Percentiles rank a stretch among this genome's conserved stretches.
Evolutionary conservation across 345 rosid genomes (phyloP).

Genomic region (Pistacia vera): DNA sequence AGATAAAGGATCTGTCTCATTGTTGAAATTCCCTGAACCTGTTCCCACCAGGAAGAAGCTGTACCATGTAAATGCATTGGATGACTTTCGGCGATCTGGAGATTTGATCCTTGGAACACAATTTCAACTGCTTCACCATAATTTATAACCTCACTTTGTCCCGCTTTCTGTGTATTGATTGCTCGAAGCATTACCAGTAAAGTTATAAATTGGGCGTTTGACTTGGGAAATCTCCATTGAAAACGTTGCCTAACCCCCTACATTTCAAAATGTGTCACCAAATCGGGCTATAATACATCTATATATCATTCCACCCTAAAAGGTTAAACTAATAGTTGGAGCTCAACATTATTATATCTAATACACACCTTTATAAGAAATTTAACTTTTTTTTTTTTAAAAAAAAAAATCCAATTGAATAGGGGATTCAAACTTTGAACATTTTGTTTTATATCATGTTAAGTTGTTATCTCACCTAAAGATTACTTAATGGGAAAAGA

Average conservation of each 20-base stretch:
- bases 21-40: slow-evolving; percentile 41
- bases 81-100: slow-evolving; percentile 28
- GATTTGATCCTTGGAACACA: slow-evolving; percentile 44
- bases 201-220: slow-evolving; percentile 28
- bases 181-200: slow-evolving; percentile 29
- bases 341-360: no score
- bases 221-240: slow-evolving; percentile 25
- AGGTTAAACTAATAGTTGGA: no score
- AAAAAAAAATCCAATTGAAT: no score
- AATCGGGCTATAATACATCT: no score
- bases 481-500: no score
- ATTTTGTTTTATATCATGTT: no score
- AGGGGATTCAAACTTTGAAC: no score
- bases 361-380: no score
- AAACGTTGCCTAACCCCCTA: slow-evolving; percentile 21
- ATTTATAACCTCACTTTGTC: slow-evolving; percentile 35
- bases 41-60: slow-evolving; percentile 48
- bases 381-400: no score
- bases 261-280: neutral
- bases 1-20: slow-evolving; percentile 15
- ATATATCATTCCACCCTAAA: no score
- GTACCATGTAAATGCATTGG: slow-evolving; percentile 50
- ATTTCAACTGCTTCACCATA: slow-evolving; percentile 42
- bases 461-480: no score
- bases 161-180: slow-evolving; percentile 7